A percentile compares a stretch with the other conserved stretches of the same genome.
phyloP scores from a whole-genome alignment of 176 grass and related monocot genomes.

The Saccharum officinarum region DNA sequence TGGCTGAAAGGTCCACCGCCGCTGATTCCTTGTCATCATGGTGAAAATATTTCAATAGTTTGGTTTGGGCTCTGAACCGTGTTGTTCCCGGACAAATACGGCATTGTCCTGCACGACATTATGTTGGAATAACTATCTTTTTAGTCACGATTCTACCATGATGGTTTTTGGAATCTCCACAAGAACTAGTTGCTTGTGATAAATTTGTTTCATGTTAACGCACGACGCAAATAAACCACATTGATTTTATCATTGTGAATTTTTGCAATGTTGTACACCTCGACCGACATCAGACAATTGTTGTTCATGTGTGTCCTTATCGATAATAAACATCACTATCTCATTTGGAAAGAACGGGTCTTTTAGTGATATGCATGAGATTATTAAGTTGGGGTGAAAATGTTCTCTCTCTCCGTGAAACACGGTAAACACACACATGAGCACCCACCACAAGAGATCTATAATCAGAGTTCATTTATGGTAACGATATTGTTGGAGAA shows the following conservation, averaged over 20 bases:
- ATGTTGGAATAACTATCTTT: not conserved
- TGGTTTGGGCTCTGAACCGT: not conserved
- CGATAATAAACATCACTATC: not conserved
- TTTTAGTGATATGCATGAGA: too few species aligned
- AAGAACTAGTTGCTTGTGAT: not conserved
- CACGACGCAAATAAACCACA: not conserved
- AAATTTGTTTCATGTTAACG: not conserved
- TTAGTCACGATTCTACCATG: not conserved
- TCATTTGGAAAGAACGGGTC: too few species aligned
- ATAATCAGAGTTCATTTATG: too few species aligned
- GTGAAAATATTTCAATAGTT: not conserved
- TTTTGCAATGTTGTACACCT: not conserved
- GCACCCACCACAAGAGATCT: too few species aligned
- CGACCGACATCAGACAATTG: not conserved
- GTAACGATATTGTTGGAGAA: too few species aligned
- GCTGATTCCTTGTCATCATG: slow-evolving; percentile 4
- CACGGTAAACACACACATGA: too few species aligned
- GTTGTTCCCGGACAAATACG: not conserved
- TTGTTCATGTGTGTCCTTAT: not conserved
- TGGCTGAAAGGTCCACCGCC: not conserved
- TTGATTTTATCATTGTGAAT: not conserved
- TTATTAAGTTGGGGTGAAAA: too few species aligned
- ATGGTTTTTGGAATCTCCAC: not conserved
- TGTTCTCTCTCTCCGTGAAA: too few species aligned
- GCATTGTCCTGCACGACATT: not conserved